Percentiles rank a stretch among this genome's conserved stretches.
These are phyloP conservation scores for Drechslerella dactyloides DNA, from an alignment of 2,329 filamentous ascomycete genomes.

Conservation along the genomic window DNA sequence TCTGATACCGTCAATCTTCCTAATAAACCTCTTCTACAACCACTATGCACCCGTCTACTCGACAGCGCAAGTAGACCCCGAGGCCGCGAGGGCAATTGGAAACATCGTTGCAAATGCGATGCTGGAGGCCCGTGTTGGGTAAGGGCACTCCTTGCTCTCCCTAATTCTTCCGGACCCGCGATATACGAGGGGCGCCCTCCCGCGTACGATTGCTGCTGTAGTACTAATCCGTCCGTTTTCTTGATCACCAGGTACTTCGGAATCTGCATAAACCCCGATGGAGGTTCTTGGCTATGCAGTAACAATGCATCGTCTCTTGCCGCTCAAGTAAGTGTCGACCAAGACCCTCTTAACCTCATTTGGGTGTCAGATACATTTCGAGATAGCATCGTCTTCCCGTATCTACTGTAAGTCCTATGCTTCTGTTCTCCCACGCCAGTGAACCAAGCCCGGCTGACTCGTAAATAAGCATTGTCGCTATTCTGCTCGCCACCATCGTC, in stretches of 20 bases:
- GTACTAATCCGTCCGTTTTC: no score
- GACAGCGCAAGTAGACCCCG: conserved; percentile 88
- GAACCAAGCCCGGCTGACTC: neutral
- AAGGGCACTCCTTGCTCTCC: neutral
- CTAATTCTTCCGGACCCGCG: neutral
- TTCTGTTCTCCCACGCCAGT: neutral
- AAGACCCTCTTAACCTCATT: conserved; percentile 94
- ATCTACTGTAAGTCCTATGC: conserved; percentile 75
- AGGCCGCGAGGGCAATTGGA: conserved; percentile 79
- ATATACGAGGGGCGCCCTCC: neutral
- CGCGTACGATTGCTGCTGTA: neutral
- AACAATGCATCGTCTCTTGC: conserved; percentile 95
- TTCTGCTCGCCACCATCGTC: conserved; percentile 95
- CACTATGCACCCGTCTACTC: conserved; percentile 80
- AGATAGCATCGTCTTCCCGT: conserved; percentile 97
- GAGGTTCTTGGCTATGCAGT: conserved; percentile 89
- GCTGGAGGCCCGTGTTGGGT: conserved; percentile 85
- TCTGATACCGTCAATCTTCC: conserved; percentile 92
- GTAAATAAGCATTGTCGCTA: conserved; percentile 80
- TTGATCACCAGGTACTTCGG: conserved; percentile 73
- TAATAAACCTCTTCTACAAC: conserved; percentile 97
- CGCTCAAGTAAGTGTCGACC: conserved; percentile 84
- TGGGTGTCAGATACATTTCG: conserved; percentile 98
- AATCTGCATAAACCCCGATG: conserved; percentile 91
- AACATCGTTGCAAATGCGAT: conserved; percentile 86